Evolutionary conservation across 768 basidiomycete genomes (phyloP), one percentile per base, ranked within the genome.

Genomic region (Thelephora ganbajun): DNA sequence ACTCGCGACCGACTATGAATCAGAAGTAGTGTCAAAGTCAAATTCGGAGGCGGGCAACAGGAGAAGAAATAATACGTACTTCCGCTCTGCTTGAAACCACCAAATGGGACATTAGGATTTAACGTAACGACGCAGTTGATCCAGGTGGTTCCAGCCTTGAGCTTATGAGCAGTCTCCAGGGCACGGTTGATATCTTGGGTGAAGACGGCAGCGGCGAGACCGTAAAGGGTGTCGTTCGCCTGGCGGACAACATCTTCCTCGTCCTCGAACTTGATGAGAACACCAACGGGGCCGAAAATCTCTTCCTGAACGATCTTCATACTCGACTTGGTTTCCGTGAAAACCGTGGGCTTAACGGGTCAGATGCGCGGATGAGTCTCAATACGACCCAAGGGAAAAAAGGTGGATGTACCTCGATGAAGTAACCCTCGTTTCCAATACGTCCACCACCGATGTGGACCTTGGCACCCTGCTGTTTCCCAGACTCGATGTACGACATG

Each of bases 251-350:
- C 55, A 35, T 61, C 59, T 26, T 64, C 64, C 53, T 70, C 71
- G 48, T 75, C 71, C 56, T 79, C 74, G 67, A 91, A 90, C 59
- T 79, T 80, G 67, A 80, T 73, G 35, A 91, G 65, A 22, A 80
- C 83, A 48, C 77, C 77, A 36, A 88, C 83, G 5, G 87, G 85
- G 2, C 85, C 85, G 53, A 89, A 88, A 51, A 88, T 87, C 62
- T 89, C 78, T 56, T 83, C 80, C 48, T 60, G 61, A 11, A 83
- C 80, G 48, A 89, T 85, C 62, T 75, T 79, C 83, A 87, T 87
- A 35, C 79, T 73, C 4, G 74, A 69, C 37, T 62, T 72, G 11
- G 72, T 71, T 55, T 85, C 69, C 11, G 79, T 76, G 65, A 88
- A 82, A 55, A 89, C 72, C 11, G 89, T 89, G 1, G 83, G 88